These are phyloP conservation scores for Talaromyces piceae DNA, from an alignment of 2,329 filamentous ascomycete species.

Conservation along the genomic window DNA sequence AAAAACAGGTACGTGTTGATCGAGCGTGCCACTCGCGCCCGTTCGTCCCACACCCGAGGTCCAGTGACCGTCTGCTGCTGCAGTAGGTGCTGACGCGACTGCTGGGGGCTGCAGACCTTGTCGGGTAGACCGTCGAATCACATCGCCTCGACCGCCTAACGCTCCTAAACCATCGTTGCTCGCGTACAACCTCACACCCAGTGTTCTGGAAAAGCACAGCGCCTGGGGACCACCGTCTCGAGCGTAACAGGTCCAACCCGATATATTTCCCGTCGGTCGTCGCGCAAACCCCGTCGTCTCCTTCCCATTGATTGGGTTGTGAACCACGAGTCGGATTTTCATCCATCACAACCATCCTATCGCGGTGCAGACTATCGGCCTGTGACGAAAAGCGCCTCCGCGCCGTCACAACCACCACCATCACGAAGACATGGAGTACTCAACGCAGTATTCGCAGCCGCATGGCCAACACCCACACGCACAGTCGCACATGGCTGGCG, in stretches of 20 bases:
- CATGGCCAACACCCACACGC: constrained; percentile 56
- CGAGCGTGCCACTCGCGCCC: constrained; percentile 13
- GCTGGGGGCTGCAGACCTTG: constrained; percentile 31
- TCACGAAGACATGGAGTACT: constrained; percentile 63
- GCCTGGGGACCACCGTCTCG: constrained; percentile 1
- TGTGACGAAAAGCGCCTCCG: constrained; percentile 10
- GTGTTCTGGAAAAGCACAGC: constrained; percentile 5
- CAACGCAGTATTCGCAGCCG: constrained; percentile 62
- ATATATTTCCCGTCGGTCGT: constrained; percentile 3
- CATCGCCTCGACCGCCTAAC: constrained; percentile 17
- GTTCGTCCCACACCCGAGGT: constrained; percentile 17
- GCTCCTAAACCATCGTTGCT: constrained; percentile 18
- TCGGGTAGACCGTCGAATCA: constrained; percentile 37
- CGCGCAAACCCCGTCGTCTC: not conserved
- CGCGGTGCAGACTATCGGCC: constrained; percentile 8
- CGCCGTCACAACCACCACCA: constrained; percentile 4
- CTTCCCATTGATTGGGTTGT: constrained; percentile 11
- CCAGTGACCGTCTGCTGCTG: constrained; percentile 38
- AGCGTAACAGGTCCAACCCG: constrained; percentile 1
- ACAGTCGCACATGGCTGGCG: constrained; percentile 49
- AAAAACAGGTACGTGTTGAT: constrained; percentile 24
- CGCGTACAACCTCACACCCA: constrained; percentile 17
- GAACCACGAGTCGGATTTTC: constrained; percentile 1
- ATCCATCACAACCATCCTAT: constrained; percentile 1
- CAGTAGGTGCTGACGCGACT: constrained; percentile 37